A percentile compares a stretch with the other conserved stretches of the same genome.
phyloP scores from a whole-genome alignment of 1,139 yeast genomes.

The Wickerhamomyces sp. region DNA sequence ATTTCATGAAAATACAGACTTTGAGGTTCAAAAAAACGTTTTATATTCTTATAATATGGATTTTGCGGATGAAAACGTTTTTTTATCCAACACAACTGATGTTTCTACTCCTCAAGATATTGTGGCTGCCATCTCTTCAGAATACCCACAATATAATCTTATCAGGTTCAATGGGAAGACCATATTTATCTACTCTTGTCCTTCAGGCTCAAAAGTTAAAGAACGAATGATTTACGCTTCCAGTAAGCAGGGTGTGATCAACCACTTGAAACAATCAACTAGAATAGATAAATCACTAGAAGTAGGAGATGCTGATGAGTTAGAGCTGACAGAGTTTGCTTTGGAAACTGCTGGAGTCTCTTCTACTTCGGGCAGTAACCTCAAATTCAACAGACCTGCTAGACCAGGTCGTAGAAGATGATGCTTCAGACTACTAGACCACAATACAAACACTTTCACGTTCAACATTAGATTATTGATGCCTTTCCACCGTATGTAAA shows the following conservation, averaged over 20 bases:
- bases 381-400: constrained; percentile 23
- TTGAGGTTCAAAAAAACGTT: constrained; percentile 17
- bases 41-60: constrained; percentile 34
- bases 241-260: constrained; percentile 63
- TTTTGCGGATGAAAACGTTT: constrained; percentile 31
- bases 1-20: constrained; percentile 17
- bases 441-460: neutral
- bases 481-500: neutral
- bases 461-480: neutral
- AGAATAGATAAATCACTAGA: constrained; percentile 45
- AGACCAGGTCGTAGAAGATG: constrained; percentile 27
- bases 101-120: constrained; percentile 24
- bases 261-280: constrained; percentile 37
- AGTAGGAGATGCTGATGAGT: constrained; percentile 64
- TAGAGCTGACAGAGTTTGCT: constrained; percentile 37
- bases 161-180: constrained; percentile 33
- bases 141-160: constrained; percentile 56
- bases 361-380: constrained; percentile 1
- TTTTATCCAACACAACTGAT: constrained; percentile 21
- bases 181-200: constrained; percentile 77
- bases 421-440: neutral
- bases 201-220: constrained; percentile 83
- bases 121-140: constrained; percentile 28
- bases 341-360: constrained; percentile 1
- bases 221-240: constrained; percentile 93